These are phyloP conservation scores for Glycyrrhiza uralensis DNA, from an alignment of 306 rosid species.

Conservation along the genomic window DNA sequence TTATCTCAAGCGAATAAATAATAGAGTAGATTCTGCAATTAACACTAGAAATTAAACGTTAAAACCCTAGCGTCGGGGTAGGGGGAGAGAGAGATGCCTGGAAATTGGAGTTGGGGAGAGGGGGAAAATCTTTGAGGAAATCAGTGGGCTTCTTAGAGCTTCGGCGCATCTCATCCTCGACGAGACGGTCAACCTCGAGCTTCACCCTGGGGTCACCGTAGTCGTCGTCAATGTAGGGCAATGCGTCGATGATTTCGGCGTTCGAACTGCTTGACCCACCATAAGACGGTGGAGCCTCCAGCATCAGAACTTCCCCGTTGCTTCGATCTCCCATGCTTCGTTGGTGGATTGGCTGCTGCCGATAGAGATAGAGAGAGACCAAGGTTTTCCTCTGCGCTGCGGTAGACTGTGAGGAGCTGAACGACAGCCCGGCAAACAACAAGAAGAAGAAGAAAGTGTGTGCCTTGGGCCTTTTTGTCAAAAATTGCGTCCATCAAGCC, in stretches of 20 bases:
- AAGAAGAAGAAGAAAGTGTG: no score
- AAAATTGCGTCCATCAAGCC: no score
- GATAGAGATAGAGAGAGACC: not conserved
- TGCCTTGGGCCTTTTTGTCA: no score
- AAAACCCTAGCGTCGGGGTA: not conserved
- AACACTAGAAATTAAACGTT: no score
- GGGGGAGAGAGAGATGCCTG: slow-evolving; percentile 25
- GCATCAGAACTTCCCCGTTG: slow-evolving; percentile 60
- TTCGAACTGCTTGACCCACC: slow-evolving; percentile 42
- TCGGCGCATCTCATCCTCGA: slow-evolving; percentile 93
- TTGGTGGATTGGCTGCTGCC: not conserved
- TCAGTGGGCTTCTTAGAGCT: slow-evolving; percentile 80
- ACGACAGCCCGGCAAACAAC: no score
- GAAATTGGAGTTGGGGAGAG: slow-evolving; percentile 67
- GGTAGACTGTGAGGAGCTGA: no score
- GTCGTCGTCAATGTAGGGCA: slow-evolving; percentile 94
- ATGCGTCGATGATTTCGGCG: slow-evolving; percentile 76
- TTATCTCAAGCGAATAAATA: not conserved
- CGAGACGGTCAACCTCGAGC: slow-evolving; percentile 77
- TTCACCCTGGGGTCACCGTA: slow-evolving; percentile 69
- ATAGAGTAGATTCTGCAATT: no score
- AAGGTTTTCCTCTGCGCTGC: not conserved
- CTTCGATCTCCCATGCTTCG: slow-evolving; percentile 49
- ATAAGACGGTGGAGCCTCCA: slow-evolving; percentile 70
- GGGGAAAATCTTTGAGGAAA: slow-evolving; percentile 89